These are phyloP conservation scores for Golubevia pallescens DNA, from an alignment of 1,284 basidiomycete genomes.

Conservation along the genomic window DNA sequence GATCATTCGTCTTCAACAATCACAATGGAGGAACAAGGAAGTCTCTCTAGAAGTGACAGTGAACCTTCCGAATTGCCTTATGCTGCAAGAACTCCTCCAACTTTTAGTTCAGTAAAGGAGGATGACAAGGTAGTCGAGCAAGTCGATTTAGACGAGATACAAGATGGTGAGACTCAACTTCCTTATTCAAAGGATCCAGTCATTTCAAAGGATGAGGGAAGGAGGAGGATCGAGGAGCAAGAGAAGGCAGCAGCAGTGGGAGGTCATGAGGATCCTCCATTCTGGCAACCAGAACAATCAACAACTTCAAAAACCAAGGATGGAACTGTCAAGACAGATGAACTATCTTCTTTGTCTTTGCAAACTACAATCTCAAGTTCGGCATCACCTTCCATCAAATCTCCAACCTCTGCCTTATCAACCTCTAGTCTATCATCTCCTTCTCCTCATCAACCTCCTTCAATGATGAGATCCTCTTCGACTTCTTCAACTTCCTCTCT, in stretches of 20 bases:
- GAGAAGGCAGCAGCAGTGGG: not conserved
- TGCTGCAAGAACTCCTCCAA: not conserved
- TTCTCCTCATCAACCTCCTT: not conserved
- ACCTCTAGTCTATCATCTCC: not conserved
- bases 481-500: not conserved
- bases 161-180: not conserved
- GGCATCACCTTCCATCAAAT: not conserved
- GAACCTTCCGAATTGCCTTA: not conserved
- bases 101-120: not conserved
- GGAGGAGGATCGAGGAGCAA: not conserved
- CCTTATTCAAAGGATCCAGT: not conserved
- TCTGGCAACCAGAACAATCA: slow-evolving; percentile 1
- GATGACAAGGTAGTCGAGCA: not conserved
- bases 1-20: not conserved
- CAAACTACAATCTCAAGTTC: not conserved
- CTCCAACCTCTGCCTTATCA: not conserved
- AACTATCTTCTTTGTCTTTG: too few species aligned
- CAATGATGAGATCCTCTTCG: not conserved
- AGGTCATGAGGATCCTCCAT: slow-evolving; percentile 4
- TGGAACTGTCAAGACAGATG: too few species aligned
- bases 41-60: not conserved
- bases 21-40: not conserved
- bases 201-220: not conserved
- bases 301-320: not conserved
- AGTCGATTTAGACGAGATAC: not conserved